Conservation (phyloP, 345 rosid species). For the Eucalyptus pauciflora region DNA sequence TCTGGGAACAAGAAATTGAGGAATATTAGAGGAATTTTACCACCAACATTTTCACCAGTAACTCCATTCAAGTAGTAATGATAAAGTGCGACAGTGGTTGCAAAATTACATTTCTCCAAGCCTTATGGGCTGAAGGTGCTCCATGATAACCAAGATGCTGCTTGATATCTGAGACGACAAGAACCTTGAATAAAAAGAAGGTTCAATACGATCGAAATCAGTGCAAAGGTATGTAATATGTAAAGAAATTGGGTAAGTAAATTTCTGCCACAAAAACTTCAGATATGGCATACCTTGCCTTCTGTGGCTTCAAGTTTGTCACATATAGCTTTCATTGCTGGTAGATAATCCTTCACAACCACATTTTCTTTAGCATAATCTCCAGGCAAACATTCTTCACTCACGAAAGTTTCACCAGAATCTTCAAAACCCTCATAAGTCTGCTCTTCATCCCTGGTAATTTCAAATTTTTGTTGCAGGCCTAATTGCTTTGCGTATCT, state of each 20-base stretch:
- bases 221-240: slow-evolving; percentile 4
- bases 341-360: slow-evolving; percentile 62
- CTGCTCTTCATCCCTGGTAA: slow-evolving; percentile 38
- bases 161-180: slow-evolving; percentile 84
- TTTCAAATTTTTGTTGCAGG: slow-evolving; percentile 62
- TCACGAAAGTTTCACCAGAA: slow-evolving; percentile 14
- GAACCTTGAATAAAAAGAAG: slow-evolving; percentile 43
- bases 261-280: not conserved
- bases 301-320: slow-evolving; percentile 72
- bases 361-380: slow-evolving; percentile 43
- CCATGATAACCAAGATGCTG: slow-evolving; percentile 68
- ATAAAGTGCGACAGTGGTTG: not conserved
- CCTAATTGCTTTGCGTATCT: slow-evolving; percentile 77
- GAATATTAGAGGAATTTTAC: not conserved
- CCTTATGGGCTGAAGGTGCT: slow-evolving; percentile 42
- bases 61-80: not conserved
- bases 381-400: slow-evolving; percentile 18
- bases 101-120: slow-evolving; percentile 74
- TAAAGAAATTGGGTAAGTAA: not conserved
- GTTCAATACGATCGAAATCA: not conserved
- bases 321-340: slow-evolving; percentile 77
- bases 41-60: not conserved
- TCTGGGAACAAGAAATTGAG: slow-evolving; percentile 24
- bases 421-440: slow-evolving; percentile 8
- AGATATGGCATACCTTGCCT: slow-evolving; percentile 48